Evolutionary conservation across 1,139 yeast species (phyloP).

Genomic region (Suhomyces anneliseae): DNA sequence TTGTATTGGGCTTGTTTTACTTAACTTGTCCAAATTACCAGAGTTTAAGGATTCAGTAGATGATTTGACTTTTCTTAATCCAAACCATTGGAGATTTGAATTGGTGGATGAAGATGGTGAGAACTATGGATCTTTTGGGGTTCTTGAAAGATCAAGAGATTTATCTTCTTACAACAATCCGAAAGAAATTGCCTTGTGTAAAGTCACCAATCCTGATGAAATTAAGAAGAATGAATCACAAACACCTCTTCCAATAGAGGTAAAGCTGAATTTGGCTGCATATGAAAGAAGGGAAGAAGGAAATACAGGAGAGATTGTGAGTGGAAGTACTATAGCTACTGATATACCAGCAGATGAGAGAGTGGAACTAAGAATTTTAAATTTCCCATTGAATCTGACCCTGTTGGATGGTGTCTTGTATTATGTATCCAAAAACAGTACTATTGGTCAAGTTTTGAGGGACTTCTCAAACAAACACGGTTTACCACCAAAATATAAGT

Average conservation of each 20-base stretch:
- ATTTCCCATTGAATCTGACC: slow-evolving; percentile 4
- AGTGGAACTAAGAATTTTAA: slow-evolving; percentile 4
- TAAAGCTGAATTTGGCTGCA: slow-evolving; percentile 27
- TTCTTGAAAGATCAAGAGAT: slow-evolving; percentile 55
- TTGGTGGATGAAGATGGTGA: slow-evolving; percentile 81
- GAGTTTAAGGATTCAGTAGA: slow-evolving; percentile 19
- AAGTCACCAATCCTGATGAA: slow-evolving; percentile 39
- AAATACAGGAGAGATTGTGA: background rate
- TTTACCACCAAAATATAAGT: slow-evolving; percentile 20
- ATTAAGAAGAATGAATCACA: slow-evolving; percentile 28
- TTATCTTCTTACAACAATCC: slow-evolving; percentile 60
- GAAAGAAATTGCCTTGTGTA: slow-evolving; percentile 63
- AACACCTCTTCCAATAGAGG: slow-evolving; percentile 57
- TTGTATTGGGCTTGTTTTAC: slow-evolving; percentile 60
- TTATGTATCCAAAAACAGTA: slow-evolving; percentile 15
- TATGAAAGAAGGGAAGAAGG: slow-evolving; percentile 5
- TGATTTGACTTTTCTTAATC: slow-evolving; percentile 34
- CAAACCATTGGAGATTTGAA: slow-evolving; percentile 67
- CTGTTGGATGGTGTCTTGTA: slow-evolving; percentile 5
- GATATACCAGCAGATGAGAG: background rate
- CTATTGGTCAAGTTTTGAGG: slow-evolving; percentile 33
- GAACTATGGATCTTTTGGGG: slow-evolving; percentile 73
- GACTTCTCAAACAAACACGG: slow-evolving; percentile 35
- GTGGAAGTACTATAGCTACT: background rate
- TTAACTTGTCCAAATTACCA: slow-evolving; percentile 27